Evolutionary conservation across 768 basidiomycete genomes (phyloP).

Genomic region (Daedalea quercina): DNA sequence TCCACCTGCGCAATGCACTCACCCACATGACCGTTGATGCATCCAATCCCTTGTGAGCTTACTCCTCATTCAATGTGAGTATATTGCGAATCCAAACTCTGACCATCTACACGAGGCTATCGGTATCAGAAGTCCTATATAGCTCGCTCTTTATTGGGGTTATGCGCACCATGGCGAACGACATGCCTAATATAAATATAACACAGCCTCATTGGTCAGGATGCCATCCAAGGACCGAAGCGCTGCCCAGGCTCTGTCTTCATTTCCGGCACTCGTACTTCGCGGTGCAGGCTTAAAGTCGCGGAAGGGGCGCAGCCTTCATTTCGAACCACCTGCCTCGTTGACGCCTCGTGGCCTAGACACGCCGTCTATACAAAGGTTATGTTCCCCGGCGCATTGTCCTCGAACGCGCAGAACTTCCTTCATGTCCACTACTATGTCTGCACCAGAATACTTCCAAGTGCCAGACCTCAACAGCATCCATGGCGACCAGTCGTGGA

Average conservation of each 20-base stretch:
- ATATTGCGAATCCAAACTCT: no score
- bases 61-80: no score
- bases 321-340: conserved; percentile 5
- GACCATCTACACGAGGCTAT: no score
- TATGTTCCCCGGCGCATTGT: conserved; percentile 2
- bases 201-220: neutral
- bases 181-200: no score
- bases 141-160: no score
- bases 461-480: conserved; percentile 2
- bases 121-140: no score
- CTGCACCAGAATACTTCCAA: neutral
- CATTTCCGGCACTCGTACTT: neutral
- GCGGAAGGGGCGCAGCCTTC: neutral
- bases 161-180: no score
- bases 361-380: no score
- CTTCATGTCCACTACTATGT: conserved; percentile 6
- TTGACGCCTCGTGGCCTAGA: conserved; percentile 11
- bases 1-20: no score
- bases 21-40: no score
- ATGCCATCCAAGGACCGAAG: neutral
- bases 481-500: conserved; percentile 3
- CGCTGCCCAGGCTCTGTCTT: neutral
- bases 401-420: conserved; percentile 5
- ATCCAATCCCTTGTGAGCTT: no score
- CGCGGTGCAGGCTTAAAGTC: neutral